Conservation (phyloP, 1,284 basidiomycete species). For the Boletellus dicymbophilus region DNA sequence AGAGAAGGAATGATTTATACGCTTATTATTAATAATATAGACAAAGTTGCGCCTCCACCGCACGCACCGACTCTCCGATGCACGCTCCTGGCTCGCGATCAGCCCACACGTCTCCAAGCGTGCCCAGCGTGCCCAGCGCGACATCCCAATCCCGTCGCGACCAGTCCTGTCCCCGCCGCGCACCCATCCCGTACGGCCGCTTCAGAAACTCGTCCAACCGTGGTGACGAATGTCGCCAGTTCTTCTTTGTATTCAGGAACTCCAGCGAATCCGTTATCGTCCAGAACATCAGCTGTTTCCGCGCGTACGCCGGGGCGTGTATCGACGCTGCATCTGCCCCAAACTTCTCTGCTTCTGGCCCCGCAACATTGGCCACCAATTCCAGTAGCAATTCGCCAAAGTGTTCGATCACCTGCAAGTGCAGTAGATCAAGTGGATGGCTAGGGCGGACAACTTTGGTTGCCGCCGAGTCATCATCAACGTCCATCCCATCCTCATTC, state of each 20-base stretch:
- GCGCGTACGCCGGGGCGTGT: constrained; percentile 54
- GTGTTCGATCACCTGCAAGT: constrained; percentile 67
- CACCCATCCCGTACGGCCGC: constrained; percentile 47
- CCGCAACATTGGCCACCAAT: constrained; percentile 56
- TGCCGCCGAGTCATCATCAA: constrained; percentile 52
- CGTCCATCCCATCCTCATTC: constrained; percentile 56
- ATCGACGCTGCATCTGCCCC: constrained; percentile 41
- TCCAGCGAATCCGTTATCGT: constrained; percentile 52
- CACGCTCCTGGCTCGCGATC: constrained; percentile 54
- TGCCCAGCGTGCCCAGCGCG: constrained; percentile 46
- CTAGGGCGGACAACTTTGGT: constrained; percentile 38
- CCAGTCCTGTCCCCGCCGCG: constrained; percentile 70
- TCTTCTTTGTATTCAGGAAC: constrained; percentile 49
- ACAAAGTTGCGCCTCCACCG: constrained; percentile 50
- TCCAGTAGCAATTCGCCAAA: constrained; percentile 61
- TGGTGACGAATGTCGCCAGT: constrained; percentile 38
- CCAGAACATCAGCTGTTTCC: constrained; percentile 52
- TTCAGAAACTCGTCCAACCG: constrained; percentile 52
- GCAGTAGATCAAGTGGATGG: constrained; percentile 65
- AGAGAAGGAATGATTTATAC: neutral
- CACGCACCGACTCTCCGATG: constrained; percentile 49
- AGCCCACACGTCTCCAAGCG: constrained; percentile 51
- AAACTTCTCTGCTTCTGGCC: constrained; percentile 39
- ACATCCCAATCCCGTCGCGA: constrained; percentile 62
- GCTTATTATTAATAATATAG: too few species aligned